phyloP scores from a whole-genome alignment of 768 basidiomycete genomes.

The Melanogaster broomeanus region DNA sequence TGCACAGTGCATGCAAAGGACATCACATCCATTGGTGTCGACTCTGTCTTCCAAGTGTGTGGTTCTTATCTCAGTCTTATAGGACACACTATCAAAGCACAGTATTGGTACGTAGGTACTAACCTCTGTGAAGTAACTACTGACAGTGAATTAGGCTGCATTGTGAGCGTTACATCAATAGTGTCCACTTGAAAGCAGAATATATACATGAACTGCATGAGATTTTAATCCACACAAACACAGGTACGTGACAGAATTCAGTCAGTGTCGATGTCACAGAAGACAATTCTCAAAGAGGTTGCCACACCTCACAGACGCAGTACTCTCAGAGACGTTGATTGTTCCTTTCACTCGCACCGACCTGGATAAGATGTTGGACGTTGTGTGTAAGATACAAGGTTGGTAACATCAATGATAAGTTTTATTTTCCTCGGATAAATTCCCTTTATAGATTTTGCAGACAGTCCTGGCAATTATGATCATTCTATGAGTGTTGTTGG shows the following conservation, averaged over 20 bases:
- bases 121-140: not conserved
- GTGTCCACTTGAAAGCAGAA: not conserved
- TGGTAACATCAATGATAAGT: not conserved
- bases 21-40: slow-evolving; percentile 1
- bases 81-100: slow-evolving; percentile 1
- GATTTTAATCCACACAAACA: slow-evolving; percentile 1
- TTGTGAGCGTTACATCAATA: slow-evolving; percentile 5
- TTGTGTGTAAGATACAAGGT: slow-evolving; percentile 6
- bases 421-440: not conserved
- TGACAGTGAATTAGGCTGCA: not conserved
- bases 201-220: not conserved
- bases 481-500: slow-evolving; percentile 9
- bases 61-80: not conserved
- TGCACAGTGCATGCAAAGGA: not conserved
- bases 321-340: slow-evolving; percentile 5
- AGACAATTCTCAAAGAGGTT: not conserved
- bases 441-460: not conserved
- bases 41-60: not conserved
- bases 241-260: slow-evolving; percentile 1
- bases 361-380: slow-evolving; percentile 2
- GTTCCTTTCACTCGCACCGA: slow-evolving; percentile 4
- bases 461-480: not conserved
- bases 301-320: not conserved
- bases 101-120: slow-evolving; percentile 2
- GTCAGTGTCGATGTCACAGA: too few species aligned